Percentiles rank a stretch among this genome's conserved stretches.
phyloP scores from a whole-genome alignment of 2,329 filamentous ascomycete genomes.

The Monosporascus cannonballus region DNA sequence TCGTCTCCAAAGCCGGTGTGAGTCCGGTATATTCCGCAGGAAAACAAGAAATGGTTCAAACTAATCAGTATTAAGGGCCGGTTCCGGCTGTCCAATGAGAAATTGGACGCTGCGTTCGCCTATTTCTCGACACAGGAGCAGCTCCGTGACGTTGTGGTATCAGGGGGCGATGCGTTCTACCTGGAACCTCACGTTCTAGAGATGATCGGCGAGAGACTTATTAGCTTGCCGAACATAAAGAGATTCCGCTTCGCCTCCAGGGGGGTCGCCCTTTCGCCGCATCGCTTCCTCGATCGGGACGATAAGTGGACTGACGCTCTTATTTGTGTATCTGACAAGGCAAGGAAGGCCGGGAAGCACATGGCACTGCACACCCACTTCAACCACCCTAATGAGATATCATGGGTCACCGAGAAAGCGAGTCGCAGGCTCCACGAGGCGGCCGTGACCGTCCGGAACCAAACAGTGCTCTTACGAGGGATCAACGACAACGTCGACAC shows the following conservation, averaged over 20 bases:
- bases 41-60: neutral
- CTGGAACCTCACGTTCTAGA: constrained; percentile 45
- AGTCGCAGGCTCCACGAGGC: constrained; percentile 43
- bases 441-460: constrained; percentile 52
- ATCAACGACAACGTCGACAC: constrained; percentile 50
- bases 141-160: constrained; percentile 55
- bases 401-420: constrained; percentile 51
- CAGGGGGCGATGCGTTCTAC: constrained; percentile 57
- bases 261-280: constrained; percentile 53
- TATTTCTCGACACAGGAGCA: constrained; percentile 46
- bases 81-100: constrained; percentile 31
- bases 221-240: constrained; percentile 50
- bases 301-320: constrained; percentile 50
- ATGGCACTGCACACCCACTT: constrained; percentile 61
- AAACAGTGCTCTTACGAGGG: constrained; percentile 52
- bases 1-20: constrained; percentile 32
- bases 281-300: constrained; percentile 43
- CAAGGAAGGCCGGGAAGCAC: constrained; percentile 48
- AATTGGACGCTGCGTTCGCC: constrained; percentile 51
- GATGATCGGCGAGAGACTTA: constrained; percentile 48
- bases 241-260: constrained; percentile 58
- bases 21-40: neutral
- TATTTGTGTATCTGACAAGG: constrained; percentile 43
- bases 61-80: constrained; percentile 18
- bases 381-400: constrained; percentile 57